Evolutionary conservation across 176 grass and related monocot genomes (phyloP).

Genomic region (Triticum turgidum): DNA sequence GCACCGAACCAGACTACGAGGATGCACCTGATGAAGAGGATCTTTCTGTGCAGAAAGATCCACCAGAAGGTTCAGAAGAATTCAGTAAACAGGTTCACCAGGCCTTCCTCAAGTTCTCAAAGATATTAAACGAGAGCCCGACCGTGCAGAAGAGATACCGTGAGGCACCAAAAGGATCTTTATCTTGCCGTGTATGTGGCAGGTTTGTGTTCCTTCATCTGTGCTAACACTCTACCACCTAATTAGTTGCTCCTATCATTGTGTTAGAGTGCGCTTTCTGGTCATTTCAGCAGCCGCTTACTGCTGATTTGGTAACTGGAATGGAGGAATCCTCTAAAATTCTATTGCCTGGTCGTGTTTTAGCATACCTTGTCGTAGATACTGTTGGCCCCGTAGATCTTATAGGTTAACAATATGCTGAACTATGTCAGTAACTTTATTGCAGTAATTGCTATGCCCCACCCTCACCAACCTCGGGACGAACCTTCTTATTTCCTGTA

Average conservation of each 20-base stretch:
- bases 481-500: neutral
- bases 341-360: neutral
- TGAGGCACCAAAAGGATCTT: slow-evolving; percentile 53
- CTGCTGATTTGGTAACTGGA: slow-evolving; percentile 34
- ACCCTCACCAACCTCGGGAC: neutral
- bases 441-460: neutral
- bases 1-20: slow-evolving; percentile 18
- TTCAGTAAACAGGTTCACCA: slow-evolving; percentile 74
- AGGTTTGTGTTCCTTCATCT: slow-evolving; percentile 88
- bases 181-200: slow-evolving; percentile 77
- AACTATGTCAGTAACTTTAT: slow-evolving; percentile 5
- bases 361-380: slow-evolving; percentile 16
- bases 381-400: neutral
- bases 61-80: slow-evolving; percentile 75
- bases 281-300: neutral
- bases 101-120: slow-evolving; percentile 73
- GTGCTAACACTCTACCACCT: slow-evolving; percentile 36
- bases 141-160: slow-evolving; percentile 57
- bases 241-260: slow-evolving; percentile 33
- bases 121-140: slow-evolving; percentile 62
- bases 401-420: slow-evolving; percentile 7
- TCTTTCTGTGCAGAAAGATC: slow-evolving; percentile 52
- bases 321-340: neutral
- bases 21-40: slow-evolving; percentile 44
- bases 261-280: slow-evolving; percentile 17